Percentiles rank a stretch among this genome's conserved stretches.
These are phyloP conservation scores for Trichoderma semiorbis DNA, from an alignment of 2,329 filamentous ascomycete genomes.

Conservation along the genomic window DNA sequence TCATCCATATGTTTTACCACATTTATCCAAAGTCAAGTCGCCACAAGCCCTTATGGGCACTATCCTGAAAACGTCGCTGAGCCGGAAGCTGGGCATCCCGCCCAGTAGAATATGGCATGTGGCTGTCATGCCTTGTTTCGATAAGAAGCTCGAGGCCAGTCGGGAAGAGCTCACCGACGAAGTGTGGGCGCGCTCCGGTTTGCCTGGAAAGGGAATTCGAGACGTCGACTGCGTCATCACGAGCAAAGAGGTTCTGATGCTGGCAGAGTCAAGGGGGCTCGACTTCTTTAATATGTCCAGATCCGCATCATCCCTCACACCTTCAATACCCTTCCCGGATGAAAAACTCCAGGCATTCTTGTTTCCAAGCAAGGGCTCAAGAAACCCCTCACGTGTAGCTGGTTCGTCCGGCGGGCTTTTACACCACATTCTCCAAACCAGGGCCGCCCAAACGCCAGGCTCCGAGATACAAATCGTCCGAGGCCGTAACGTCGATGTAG, in stretches of 20 bases:
- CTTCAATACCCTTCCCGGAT: constrained; percentile 65
- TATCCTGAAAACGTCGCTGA: constrained; percentile 81
- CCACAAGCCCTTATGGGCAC: constrained; percentile 91
- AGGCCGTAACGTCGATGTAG: constrained; percentile 86
- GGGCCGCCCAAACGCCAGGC: constrained; percentile 67
- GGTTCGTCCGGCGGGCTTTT: constrained; percentile 89
- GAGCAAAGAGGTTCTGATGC: constrained; percentile 86
- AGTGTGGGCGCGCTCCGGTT: constrained; percentile 59
- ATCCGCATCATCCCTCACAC: constrained; percentile 45
- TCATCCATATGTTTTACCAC: constrained; percentile 86
- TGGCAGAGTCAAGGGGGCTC: constrained; percentile 76
- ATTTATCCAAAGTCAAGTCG: constrained; percentile 87
- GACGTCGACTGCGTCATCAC: constrained; percentile 99
- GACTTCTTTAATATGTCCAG: constrained; percentile 71
- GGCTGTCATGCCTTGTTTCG: constrained; percentile 97
- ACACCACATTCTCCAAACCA: constrained; percentile 74
- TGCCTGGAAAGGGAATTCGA: constrained; percentile 57
- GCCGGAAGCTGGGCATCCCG: constrained; percentile 65
- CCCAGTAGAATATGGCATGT: constrained; percentile 89
- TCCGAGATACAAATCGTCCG: constrained; percentile 67
- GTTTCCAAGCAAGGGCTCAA: constrained; percentile 53
- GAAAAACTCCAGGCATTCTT: constrained; percentile 66
- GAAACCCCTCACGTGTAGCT: constrained; percentile 50
- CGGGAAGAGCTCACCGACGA: constrained; percentile 84
- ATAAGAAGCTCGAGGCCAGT: constrained; percentile 97